Evolutionary conservation across 805 yeast genomes (phyloP).

Genomic region (Soucietia sequanensis): DNA sequence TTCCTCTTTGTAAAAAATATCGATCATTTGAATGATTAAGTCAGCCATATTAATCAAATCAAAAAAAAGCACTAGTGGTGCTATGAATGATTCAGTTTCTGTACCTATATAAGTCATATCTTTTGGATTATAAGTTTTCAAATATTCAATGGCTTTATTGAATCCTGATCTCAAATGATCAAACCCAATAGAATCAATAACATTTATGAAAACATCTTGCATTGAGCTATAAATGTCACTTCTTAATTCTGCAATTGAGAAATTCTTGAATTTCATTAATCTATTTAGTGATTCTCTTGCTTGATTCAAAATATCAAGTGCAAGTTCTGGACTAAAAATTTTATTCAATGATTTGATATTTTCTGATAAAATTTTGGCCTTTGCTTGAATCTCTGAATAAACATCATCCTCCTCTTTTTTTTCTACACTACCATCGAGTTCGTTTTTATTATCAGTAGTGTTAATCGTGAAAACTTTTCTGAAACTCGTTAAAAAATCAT

Average conservation of each 20-base stretch:
- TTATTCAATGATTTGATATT: slow-evolving; percentile 75
- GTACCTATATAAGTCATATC: slow-evolving; percentile 29
- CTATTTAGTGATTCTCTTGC: slow-evolving; percentile 66
- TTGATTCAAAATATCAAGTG: slow-evolving; percentile 65
- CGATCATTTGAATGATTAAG: slow-evolving; percentile 86
- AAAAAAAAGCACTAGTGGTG: slow-evolving; percentile 82
- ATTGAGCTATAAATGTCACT: slow-evolving; percentile 38
- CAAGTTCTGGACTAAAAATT: slow-evolving; percentile 77
- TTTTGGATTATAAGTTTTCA: slow-evolving; percentile 69
- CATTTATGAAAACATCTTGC: slow-evolving; percentile 65
- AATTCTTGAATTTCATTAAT: slow-evolving; percentile 39
- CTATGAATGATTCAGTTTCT: slow-evolving; percentile 47
- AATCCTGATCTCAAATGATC: slow-evolving; percentile 86
- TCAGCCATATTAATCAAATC: slow-evolving; percentile 93
- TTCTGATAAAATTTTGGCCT: slow-evolving; percentile 70
- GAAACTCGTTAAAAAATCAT: slow-evolving; percentile 63
- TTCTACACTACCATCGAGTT: no score
- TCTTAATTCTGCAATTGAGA: slow-evolving; percentile 32
- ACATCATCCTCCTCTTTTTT: slow-evolving; percentile 20
- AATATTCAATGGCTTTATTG: slow-evolving; percentile 68
- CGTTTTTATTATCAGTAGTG: slow-evolving; percentile 22
- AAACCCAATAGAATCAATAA: slow-evolving; percentile 60
- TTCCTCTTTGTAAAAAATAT: slow-evolving; percentile 87
- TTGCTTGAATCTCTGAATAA: slow-evolving; percentile 72
- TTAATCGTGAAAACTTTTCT: slow-evolving; percentile 54